These are phyloP conservation scores for Capronia coronata DNA, from an alignment of 2,329 filamentous ascomycete species.

Conservation along the genomic window DNA sequence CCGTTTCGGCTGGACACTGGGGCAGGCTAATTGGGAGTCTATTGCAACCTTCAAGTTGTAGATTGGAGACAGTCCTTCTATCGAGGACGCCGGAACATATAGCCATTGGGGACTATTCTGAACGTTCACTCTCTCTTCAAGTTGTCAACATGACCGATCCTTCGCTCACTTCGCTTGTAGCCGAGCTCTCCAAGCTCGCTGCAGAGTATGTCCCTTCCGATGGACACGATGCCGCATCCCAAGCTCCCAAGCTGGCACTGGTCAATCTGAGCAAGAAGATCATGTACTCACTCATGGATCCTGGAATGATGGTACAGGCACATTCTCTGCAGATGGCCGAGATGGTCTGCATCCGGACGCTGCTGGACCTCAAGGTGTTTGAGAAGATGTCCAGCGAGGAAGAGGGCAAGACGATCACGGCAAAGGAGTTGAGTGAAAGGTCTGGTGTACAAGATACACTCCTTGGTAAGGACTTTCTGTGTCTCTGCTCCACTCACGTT, in stretches of 20 bases:
- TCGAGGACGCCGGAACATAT: too few species aligned
- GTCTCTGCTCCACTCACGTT: too few species aligned
- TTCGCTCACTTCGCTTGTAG: slow-evolving; percentile 1
- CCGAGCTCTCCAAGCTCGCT: slow-evolving; percentile 7
- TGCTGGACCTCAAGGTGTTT: slow-evolving; percentile 13
- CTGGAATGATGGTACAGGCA: slow-evolving; percentile 12
- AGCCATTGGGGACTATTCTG: too few species aligned
- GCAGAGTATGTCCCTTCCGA: slow-evolving; percentile 3
- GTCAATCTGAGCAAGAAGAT: slow-evolving; percentile 11
- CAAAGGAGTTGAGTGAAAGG: slow-evolving; percentile 3
- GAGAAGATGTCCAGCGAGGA: slow-evolving; percentile 9
- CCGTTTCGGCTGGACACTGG: too few species aligned
- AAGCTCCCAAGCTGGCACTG: slow-evolving; percentile 6
- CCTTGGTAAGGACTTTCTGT: slow-evolving; percentile 3
- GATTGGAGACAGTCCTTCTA: too few species aligned
- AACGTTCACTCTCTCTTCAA: too few species aligned
- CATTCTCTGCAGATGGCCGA: slow-evolving; percentile 15
- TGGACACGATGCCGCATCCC: slow-evolving; percentile 9
- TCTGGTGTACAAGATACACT: slow-evolving; percentile 10
- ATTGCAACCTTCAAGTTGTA: too few species aligned
- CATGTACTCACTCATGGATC: slow-evolving; percentile 10
- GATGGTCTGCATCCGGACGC: slow-evolving; percentile 8
- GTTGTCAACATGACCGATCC: not conserved
- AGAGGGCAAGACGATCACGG: slow-evolving; percentile 9
- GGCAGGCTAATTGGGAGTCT: too few species aligned